Evolutionary conservation across 345 rosid genomes (phyloP), one percentile per base, ranked within the genome.

Genomic region (Arabis hirsuta): DNA sequence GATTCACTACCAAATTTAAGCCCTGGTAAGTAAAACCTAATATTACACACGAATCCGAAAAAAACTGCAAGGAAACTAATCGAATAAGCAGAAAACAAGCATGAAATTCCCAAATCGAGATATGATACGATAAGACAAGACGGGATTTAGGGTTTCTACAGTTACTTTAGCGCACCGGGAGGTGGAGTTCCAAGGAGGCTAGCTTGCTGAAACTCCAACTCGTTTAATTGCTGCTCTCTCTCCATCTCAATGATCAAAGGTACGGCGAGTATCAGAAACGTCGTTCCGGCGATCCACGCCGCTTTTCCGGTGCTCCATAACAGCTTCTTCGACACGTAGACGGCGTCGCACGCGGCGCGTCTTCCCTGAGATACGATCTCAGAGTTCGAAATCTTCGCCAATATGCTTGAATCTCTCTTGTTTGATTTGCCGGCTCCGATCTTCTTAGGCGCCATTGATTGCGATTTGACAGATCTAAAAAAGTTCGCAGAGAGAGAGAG

Each of bases 251-350:
- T 76, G 48, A 87, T 76, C 72, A 87, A 79, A 5, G 97, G 97
- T 1, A 91, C 85, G 6, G 77, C 84, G 19, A 92, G 81, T 70
- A 92, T 79, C 41, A 92, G 76, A 71, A 86, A 73, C 26, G 92
- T 88, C 27, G 98, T 88, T 2, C 98, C 92, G 7, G 87, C 87
- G 48, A 90, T 73, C 96, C 92, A 89, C 19, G 92, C 92, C 6
- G 96, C 98, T 82, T 86, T 88, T 6, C 96, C 98, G 4, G 96
- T 90, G 79, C 96, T 89, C 55, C 79, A 76, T 36, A 92, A 80
- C 73, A 92, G 90, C 80, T 84, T 90, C 78, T 85, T 88, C 73
- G 98, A 65, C 31, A 88, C 91, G 73, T 74, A 74, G 1, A 77
- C 82, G 65, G 89, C 78, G 63, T 87, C 85, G 82, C 67, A 63